Conservation (phyloP, 192 early-diverging fungal species). For the Phycomyces blakesleeanus region DNA sequence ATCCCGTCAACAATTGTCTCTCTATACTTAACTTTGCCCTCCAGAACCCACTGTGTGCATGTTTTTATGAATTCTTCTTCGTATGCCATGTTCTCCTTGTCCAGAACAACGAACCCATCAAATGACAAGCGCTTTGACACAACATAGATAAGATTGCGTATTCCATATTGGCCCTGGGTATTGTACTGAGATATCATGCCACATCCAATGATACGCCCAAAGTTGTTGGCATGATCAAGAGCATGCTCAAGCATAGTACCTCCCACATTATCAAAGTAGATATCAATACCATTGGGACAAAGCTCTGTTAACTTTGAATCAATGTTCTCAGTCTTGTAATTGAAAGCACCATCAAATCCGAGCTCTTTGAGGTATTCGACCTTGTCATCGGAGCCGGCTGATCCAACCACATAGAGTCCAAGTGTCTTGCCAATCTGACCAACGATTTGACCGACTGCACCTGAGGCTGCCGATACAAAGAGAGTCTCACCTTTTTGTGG, state of each 20-base stretch:
- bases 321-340: constrained; percentile 77
- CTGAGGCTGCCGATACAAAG: constrained; percentile 79
- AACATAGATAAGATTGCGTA: constrained; percentile 55
- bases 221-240: constrained; percentile 55
- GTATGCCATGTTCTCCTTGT: constrained; percentile 39
- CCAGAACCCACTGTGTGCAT: constrained; percentile 48
- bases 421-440: constrained; percentile 74
- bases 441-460: constrained; percentile 59
- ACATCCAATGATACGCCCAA: constrained; percentile 64
- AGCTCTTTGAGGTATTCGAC: constrained; percentile 60
- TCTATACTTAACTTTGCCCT: constrained; percentile 59
- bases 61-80: constrained; percentile 49
- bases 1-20: constrained; percentile 58
- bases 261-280: constrained; percentile 86
- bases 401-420: constrained; percentile 77
- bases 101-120: constrained; percentile 61
- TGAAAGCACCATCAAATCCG: constrained; percentile 82
- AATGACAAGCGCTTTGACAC: constrained; percentile 56
- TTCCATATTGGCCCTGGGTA: constrained; percentile 36
- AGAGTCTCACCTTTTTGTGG: constrained; percentile 81
- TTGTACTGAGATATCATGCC: constrained; percentile 75
- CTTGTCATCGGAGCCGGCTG: constrained; percentile 81
- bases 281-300: constrained; percentile 78
- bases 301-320: constrained; percentile 50
- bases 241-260: constrained; percentile 75